Evolutionary conservation across 192 early-diverging fungal species (phyloP), one percentile per base, ranked within the genome.

Genomic region (Obelidium mucronatum): DNA sequence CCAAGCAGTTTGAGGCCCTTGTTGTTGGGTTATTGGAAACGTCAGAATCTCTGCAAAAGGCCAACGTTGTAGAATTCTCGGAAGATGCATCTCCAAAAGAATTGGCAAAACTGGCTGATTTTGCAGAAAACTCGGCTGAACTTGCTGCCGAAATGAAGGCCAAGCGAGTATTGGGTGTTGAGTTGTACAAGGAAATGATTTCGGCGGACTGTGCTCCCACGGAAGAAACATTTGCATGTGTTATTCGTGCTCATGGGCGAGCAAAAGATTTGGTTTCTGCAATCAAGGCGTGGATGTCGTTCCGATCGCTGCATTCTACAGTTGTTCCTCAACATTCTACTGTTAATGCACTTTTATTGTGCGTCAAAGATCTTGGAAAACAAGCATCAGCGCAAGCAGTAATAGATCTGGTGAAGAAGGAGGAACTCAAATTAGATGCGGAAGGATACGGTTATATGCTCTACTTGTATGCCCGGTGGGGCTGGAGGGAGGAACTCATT

Each of bases 141-240:
- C 34, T 13, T 26, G 62, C 52, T 31, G 51, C 48, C 33, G 68
- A 78, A 37, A 51, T 58, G 36, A 62, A 75, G 42, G 30, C 72
- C 15, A 74, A 64, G 35, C 65, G 63, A 28, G 34, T 26, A 63
- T 44, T 74, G 2, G 67, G 56, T 13, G 34, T 73, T 19, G 72
- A 74, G 63, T 35, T 79, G 55, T 80, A 80, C 64, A 44, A 63
- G 37, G 82, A 80, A 61, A 59, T 83, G 39, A 59, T 68, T 6
- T 52, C 61, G 2, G 73, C 62, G n/a, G 55, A 22, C 1, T 60
- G 67, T 33, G 26, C 36, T 37, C 54, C 75, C 26, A 26, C 15
- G 40, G 73, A 78, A 53, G 42, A 73, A 39, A 67, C 70, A 0
- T 65, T 59, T 66, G 22, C 17, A 40, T 59, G 48, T 35, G 68